phyloP scores from a whole-genome alignment of 1,139 yeast species.

The Petasospora rhodanensis region DNA sequence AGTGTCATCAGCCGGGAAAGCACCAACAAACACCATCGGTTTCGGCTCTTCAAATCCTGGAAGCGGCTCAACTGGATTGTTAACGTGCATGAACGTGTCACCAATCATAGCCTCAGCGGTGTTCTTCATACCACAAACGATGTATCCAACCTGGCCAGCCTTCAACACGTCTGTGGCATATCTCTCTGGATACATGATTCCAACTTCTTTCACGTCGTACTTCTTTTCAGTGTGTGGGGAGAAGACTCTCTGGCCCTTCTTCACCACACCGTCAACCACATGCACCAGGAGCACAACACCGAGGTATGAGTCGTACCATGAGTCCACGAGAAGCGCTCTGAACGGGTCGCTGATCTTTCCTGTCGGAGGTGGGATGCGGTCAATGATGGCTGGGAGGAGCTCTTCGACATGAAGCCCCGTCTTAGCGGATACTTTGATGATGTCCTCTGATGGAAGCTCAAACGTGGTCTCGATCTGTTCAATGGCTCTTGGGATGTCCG shows the following conservation, averaged over 20 bases:
- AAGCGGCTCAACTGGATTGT: slow-evolving; percentile 64
- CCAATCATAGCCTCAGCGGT: slow-evolving; percentile 87
- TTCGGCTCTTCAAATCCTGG: slow-evolving; percentile 97
- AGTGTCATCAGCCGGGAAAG: slow-evolving; percentile 93
- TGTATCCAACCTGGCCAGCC: slow-evolving; percentile 94
- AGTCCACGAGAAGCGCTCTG: slow-evolving; percentile 81
- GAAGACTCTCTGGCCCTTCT: slow-evolving; percentile 67
- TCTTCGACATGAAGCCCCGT: slow-evolving; percentile 76
- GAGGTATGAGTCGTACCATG: slow-evolving; percentile 92
- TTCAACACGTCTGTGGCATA: slow-evolving; percentile 54
- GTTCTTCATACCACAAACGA: slow-evolving; percentile 89
- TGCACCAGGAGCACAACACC: slow-evolving; percentile 90
- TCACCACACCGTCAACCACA: slow-evolving; percentile 76
- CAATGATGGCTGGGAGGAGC: slow-evolving; percentile 75
- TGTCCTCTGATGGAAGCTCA: slow-evolving; percentile 70
- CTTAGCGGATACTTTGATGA: slow-evolving; percentile 87
- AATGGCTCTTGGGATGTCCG: slow-evolving; percentile 75
- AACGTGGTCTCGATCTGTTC: slow-evolving; percentile 83
- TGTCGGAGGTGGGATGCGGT: slow-evolving; percentile 68
- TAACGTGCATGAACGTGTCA: slow-evolving; percentile 78
- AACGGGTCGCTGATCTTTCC: slow-evolving; percentile 56
- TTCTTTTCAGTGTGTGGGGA: slow-evolving; percentile 73
- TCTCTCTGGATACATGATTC: slow-evolving; percentile 91
- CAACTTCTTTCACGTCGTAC: slow-evolving; percentile 89
- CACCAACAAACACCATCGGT: slow-evolving; percentile 98